Evolutionary conservation across 2,329 filamentous ascomycete species (phyloP).

Genomic region (Arthrinium puccinioides): DNA sequence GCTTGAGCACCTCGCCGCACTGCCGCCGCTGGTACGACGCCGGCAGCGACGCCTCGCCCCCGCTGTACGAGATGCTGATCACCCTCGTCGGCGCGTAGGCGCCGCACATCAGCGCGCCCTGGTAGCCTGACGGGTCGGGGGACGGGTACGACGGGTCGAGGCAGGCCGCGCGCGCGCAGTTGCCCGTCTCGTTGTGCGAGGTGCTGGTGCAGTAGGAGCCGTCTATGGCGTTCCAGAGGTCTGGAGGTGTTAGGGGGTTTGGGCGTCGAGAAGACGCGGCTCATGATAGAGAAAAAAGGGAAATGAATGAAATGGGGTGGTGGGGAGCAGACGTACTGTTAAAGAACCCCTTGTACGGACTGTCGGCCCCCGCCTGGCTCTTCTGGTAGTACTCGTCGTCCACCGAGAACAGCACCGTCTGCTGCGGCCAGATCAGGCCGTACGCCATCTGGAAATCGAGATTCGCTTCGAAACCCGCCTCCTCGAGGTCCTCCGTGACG

Average conservation of each 20-base stretch:
- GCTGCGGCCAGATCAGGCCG: conserved; percentile 44
- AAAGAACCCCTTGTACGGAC: conserved; percentile 22
- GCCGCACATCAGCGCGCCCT: conserved; percentile 30
- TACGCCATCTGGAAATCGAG: conserved; percentile 41
- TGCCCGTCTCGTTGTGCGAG: conserved; percentile 41
- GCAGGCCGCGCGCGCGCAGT: conserved; percentile 28
- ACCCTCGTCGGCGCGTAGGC: conserved; percentile 24
- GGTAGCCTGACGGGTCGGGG: conserved; percentile 39
- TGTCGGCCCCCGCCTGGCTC: conserved; percentile 10
- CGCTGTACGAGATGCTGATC: conserved; percentile 48
- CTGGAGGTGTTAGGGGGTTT: no score
- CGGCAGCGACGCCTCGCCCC: conserved; percentile 45
- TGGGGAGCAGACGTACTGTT: conserved; percentile 17
- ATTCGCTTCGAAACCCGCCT: conserved; percentile 31
- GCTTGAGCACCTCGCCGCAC: conserved; percentile 45
- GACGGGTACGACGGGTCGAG: conserved; percentile 46
- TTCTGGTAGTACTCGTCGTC: conserved; percentile 36
- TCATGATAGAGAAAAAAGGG: no score
- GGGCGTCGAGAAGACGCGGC: no score
- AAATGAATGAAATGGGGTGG: not conserved
- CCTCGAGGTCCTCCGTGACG: conserved; percentile 12
- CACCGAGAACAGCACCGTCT: conserved; percentile 35
- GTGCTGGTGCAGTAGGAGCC: conserved; percentile 44
- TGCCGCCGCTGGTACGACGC: conserved; percentile 44
- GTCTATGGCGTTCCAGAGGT: conserved; percentile 44